Evolutionary conservation across 1,284 basidiomycete genomes (phyloP).

Genomic region (Trichosporon ovoides): DNA sequence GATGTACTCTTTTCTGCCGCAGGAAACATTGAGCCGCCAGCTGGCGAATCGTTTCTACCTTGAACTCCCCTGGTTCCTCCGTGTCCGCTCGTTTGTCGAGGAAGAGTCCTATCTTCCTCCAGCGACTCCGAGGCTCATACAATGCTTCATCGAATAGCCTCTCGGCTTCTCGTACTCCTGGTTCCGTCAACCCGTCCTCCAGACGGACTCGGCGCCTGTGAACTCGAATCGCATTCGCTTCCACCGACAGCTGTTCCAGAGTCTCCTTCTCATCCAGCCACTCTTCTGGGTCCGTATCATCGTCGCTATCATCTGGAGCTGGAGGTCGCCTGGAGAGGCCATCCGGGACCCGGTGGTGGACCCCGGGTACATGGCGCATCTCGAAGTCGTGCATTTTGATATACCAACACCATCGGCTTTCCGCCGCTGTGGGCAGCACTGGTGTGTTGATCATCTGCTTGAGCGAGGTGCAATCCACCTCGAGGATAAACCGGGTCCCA

Average conservation of each 20-base stretch:
- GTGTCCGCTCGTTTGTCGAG: neutral
- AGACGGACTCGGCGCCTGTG: neutral
- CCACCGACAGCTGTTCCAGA: neutral
- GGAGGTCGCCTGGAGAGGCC: neutral
- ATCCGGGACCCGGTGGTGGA: constrained; percentile 6
- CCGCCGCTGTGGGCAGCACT: constrained; percentile 4
- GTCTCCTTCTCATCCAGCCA: constrained; percentile 4
- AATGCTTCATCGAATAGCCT: neutral
- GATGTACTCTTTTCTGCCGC: neutral
- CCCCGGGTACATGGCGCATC: constrained; percentile 2
- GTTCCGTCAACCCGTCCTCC: neutral
- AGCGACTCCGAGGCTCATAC: neutral
- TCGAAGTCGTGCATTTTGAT: constrained; percentile 12
- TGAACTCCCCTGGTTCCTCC: neutral
- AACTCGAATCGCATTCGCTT: neutral
- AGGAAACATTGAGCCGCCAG: neutral
- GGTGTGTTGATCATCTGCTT: constrained; percentile 14
- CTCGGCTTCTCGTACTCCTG: no score
- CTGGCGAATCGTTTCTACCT: neutral
- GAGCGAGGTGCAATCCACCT: constrained; percentile 9
- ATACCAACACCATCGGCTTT: constrained; percentile 13
- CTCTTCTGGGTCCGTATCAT: constrained; percentile 6
- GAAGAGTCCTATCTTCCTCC: neutral
- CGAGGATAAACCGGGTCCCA: constrained; percentile 7
- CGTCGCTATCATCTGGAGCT: neutral